Evolutionary conservation across 2,329 filamentous ascomycete genomes (phyloP), one percentile per base, ranked within the genome.

Genomic region (Eurotiales sp.): DNA sequence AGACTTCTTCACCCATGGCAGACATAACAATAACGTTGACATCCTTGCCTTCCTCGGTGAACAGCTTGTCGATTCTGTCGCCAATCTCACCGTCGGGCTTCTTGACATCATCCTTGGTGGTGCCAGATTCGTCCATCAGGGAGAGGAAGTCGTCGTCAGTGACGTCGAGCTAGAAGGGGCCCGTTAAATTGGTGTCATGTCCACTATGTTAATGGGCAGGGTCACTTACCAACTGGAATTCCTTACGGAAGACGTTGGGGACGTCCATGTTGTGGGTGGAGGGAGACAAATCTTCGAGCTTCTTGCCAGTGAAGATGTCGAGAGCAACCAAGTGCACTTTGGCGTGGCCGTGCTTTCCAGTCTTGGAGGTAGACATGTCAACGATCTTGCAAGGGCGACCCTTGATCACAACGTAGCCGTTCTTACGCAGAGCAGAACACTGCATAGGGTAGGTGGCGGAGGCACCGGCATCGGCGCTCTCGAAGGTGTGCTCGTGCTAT

Each of bases 281-380:
- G 65, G 93, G 93, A 77, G 86, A 96, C 59, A 99, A 85, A 81
- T 99, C 95, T 82, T 99, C 93, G 63, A 96, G 84, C 86, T 99
- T 99, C 89, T 96, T 99, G 84, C 83, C 83, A 62, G 91, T 99
- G 87, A 99, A 99, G 82, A 99, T 97, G 76, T 99, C 93, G 75
- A 95, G 85, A 72, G 90, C 93, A 70, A 96, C 87, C 68, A 99
- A 81, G 80, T 99, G 92, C 75, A 99, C 93, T 87, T 99, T 99
- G 80, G 93, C 93, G 88, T 99, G 95, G 77, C 93, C 93, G 88
- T 99, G 93, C 90, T 99, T 99, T 80, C 93, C 93, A 65, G 93
- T 99, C 91, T 99, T 99, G 77, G 93, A 99, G 81, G 93, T 99
- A 65, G 90, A 96, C 95, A 99, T 99, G 73, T 99, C 93, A 77